Base-by-base conservation (phyloP, 78 protist genomes). In the Dictyostelium discoideum region DNA sequence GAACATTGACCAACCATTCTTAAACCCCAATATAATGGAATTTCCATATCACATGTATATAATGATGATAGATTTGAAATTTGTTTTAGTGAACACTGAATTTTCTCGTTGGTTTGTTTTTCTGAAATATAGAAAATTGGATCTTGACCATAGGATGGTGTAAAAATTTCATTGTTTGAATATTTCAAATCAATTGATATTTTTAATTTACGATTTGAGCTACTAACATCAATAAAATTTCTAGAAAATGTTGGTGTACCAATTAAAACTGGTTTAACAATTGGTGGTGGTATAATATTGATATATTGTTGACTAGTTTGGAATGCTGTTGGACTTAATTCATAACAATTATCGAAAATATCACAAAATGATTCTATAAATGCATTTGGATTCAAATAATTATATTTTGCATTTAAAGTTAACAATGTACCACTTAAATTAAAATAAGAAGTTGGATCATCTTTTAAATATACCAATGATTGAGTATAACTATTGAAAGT, bases 1-100 rank as follows among this genome's bases (percentile, higher is more conserved):
- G 44, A 14, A 74, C 81, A 74, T 26, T 74, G 81, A 14, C 81
- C 81, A 37, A 74, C 26, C 24, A 32, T 13, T 29, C 81, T 16
- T 74, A 74, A 13, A 67, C 77, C 77, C 77, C 77, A 69, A 11
- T 69, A 69, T 26, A 74, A 74, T 74, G 81, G 81, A 5, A 74
- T 32, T 14, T 74, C 81, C 40, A 74, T 29, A 37, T 74, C 46
- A 37, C 81, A 74, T 6, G 26, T 74, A 74, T 37, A 74, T 5
- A 37, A 11, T 37, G 81, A 37, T 37, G 80, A 73, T n/a, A n/a
- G 13, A 14, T 2, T 32, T 29, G 40, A 32, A 74, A 7, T 29
- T 74, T 74, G 81, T 14, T 32, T 74, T 2, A 74, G 11, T 74
- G 81, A 48, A 37, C 81, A 74, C 18, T 26, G 22, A 14, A 74